phyloP scores from a whole-genome alignment of 805 yeast species.

The Peterozyma xylosa region DNA sequence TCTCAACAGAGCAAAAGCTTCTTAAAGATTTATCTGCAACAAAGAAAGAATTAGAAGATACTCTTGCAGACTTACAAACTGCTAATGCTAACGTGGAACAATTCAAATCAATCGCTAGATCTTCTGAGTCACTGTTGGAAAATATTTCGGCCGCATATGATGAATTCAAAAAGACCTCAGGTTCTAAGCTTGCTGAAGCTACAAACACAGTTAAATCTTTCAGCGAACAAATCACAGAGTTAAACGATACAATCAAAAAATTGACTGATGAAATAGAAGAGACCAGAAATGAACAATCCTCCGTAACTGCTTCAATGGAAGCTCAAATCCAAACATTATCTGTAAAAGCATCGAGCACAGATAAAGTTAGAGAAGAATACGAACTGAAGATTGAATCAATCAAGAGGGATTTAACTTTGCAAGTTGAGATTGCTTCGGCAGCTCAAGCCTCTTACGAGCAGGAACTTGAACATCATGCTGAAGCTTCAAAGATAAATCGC shows the following conservation, averaged over 20 bases:
- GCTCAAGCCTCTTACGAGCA: constrained; percentile 47
- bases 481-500: constrained; percentile 29
- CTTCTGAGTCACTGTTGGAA: constrained; percentile 59
- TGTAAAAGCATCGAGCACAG: constrained; percentile 16
- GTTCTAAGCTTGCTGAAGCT: constrained; percentile 1
- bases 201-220: constrained; percentile 10
- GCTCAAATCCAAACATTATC: constrained; percentile 11
- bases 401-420: constrained; percentile 31
- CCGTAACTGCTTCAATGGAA: not conserved
- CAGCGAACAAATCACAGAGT: constrained; percentile 9
- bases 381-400: constrained; percentile 21
- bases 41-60: constrained; percentile 32
- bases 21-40: constrained; percentile 1
- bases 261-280: constrained; percentile 16
- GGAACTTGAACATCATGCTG: constrained; percentile 48
- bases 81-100: constrained; percentile 55
- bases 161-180: constrained; percentile 22
- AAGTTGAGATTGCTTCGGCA: constrained; percentile 36
- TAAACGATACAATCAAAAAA: constrained; percentile 13
- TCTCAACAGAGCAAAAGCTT: constrained; percentile 16
- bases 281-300: constrained; percentile 12
- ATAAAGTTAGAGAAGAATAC: constrained; percentile 20
- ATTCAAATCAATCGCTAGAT: constrained; percentile 52
- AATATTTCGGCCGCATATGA: constrained; percentile 50
- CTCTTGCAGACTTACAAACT: constrained; percentile 46